Evolutionary conservation across 2,329 filamentous ascomycete genomes (phyloP), one percentile per base, ranked within the genome.

Genomic region (Microdochium paspali): DNA sequence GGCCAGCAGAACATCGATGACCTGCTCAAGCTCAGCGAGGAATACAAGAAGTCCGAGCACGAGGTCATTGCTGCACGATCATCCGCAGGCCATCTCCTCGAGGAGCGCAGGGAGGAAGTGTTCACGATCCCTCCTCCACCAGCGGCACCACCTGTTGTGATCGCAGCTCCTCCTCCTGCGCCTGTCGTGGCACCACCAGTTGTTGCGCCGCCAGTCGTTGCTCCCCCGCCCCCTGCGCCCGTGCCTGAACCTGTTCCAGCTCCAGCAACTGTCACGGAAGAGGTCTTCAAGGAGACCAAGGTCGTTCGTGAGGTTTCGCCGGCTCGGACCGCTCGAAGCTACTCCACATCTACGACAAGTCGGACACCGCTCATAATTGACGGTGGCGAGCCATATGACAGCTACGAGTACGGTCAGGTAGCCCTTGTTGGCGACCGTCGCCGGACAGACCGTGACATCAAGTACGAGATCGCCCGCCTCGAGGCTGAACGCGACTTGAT

Each of bases 1-100:
- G 87, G 88, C 15, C 90, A 94, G 57, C 82, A 91, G 18, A 89
- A 95, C 57, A 96, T 96, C 53, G 90, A 96, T 56, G 86, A 94
- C 58, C 75, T 96, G 42, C 85, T 96, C 57, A 84, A 81, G 58
- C 72, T 90, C 45, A 94, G 88, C 64, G 86, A 90, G 58, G 81
- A 85, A 26, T 90, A 88, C 66, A 82, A 77, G 60, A 76, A 77
- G 59, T 70, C 66, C 28, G 72, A 76, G 47, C 55, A 65, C 39
- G 72, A 76, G 55, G 55, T 76, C 25, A 52, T 63, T 35, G 66
- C 68, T 21, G 65, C 69, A 46, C 69, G 74, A 48, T 74, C 76
- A 35, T 66, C 68, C 26, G 64, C 69, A 2, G 74, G 69, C 44
- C 68, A 67, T 18, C 50, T 77, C 12, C 48, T 73, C 30, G 71